Conservation (phyloP, 495 filamentous ascomycete genomes). For the Hyaloscypha finlandica region DNA sequence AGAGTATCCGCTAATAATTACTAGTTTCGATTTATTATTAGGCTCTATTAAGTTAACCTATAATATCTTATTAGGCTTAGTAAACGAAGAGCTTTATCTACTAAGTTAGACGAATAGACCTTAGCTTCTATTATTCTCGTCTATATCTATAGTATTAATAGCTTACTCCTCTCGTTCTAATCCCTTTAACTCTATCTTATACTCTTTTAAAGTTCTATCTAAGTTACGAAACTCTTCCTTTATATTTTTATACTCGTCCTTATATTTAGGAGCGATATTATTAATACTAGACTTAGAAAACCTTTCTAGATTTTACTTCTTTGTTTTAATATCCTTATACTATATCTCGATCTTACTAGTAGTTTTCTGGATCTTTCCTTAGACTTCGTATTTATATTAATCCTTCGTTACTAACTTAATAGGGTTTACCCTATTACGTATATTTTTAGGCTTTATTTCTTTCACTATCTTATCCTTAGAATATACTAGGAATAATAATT, state of each 20-base stretch:
- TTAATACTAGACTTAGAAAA: not conserved
- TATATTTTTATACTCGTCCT: constrained; percentile 1
- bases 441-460: not conserved
- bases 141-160: not conserved
- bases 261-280: not conserved
- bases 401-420: not conserved
- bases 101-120: not conserved
- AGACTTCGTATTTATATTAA: not conserved
- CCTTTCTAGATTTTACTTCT: constrained; percentile 1
- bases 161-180: not conserved
- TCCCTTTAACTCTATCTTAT: too few species aligned
- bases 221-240: not conserved
- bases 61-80: not conserved
- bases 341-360: not conserved
- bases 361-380: not conserved
- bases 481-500: not conserved
- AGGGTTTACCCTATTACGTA: not conserved
- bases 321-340: not conserved
- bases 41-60: not conserved
- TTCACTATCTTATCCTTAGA: not conserved
- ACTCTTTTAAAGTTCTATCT: too few species aligned
- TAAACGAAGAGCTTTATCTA: not conserved
- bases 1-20: not conserved
- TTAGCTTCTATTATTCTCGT: not conserved
- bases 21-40: not conserved